Percentiles rank a stretch among this genome's conserved stretches.
Evolutionary conservation across 768 basidiomycete species (phyloP).

Genomic region (Amanita thiersii): DNA sequence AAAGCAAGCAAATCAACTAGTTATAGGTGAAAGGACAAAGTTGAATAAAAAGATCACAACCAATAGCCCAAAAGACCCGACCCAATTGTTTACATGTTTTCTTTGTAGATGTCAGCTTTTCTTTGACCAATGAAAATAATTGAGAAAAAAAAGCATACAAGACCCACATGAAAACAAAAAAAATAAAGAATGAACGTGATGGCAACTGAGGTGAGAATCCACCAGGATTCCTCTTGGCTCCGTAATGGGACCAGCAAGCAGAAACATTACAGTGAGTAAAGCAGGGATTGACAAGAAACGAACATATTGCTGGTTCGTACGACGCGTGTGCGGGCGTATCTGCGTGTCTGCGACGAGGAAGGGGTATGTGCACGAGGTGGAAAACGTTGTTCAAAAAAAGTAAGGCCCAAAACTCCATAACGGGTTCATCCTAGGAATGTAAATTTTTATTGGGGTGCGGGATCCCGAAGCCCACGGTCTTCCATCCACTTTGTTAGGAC

Average conservation of each 20-base stretch:
- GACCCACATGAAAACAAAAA: too few relatives aligned
- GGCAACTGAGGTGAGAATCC: too few relatives aligned
- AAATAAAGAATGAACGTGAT: too few relatives aligned
- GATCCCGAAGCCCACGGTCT: constrained; percentile 36
- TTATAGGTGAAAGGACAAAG: constrained; percentile 23
- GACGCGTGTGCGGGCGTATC: neutral
- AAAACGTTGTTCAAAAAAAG: neutral
- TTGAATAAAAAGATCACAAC: constrained; percentile 40
- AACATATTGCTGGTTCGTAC: neutral
- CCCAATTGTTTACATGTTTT: constrained; percentile 14
- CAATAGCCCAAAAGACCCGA: constrained; percentile 50
- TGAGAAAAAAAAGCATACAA: neutral
- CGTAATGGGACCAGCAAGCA: too few relatives aligned
- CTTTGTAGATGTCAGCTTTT: neutral
- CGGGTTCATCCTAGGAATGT: neutral
- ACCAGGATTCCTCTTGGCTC: too few relatives aligned
- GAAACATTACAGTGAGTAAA: too few relatives aligned
- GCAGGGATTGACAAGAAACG: neutral
- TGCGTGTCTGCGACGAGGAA: neutral
- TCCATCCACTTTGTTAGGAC: constrained; percentile 42
- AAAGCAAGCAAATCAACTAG: neutral
- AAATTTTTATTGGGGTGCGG: constrained; percentile 11
- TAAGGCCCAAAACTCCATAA: neutral
- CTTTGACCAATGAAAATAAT: neutral
- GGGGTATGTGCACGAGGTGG: neutral